Evolutionary conservation across 2,329 filamentous ascomycete species (phyloP).

Genomic region (Pseudocercospora cruenta): DNA sequence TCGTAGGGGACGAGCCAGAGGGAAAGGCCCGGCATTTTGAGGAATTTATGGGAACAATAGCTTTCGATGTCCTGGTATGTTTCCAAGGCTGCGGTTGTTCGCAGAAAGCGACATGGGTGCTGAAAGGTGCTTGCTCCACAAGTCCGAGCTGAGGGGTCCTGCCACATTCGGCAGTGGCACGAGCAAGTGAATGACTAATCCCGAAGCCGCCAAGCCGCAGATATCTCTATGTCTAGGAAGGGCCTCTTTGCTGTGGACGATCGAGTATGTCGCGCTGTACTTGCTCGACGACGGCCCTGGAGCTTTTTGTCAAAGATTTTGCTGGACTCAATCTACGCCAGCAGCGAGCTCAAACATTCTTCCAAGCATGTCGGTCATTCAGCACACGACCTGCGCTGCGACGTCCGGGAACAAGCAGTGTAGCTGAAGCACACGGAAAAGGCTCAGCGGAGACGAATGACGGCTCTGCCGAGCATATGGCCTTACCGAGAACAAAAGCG

Average conservation of each 20-base stretch:
- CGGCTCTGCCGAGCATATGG: neutral
- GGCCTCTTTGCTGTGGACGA: neutral
- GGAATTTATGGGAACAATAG: neutral
- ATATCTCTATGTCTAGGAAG: neutral
- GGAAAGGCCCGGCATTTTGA: conserved; percentile 20
- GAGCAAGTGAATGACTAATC: conserved; percentile 7
- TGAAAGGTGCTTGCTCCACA: neutral
- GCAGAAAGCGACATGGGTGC: neutral
- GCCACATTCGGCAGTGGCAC: neutral
- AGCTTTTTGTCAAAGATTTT: conserved; percentile 29
- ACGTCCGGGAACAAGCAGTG: conserved; percentile 9
- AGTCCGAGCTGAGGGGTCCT: neutral
- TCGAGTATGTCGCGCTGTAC: conserved; percentile 24
- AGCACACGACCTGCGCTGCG: conserved; percentile 20
- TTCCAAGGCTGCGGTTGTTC: neutral
- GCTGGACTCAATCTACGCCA: conserved; percentile 28
- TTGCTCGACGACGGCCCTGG: conserved; percentile 31
- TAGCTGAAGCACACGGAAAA: conserved; percentile 2
- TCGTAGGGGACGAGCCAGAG: conserved; percentile 31
- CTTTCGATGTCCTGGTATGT: neutral
- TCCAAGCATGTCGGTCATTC: conserved; percentile 17
- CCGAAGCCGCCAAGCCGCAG: conserved; percentile 4
- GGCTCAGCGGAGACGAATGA: neutral
- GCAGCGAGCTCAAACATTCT: conserved; percentile 23
- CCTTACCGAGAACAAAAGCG: neutral